Conservation (phyloP, 805 yeast genomes). For the Ogataea henricii region DNA sequence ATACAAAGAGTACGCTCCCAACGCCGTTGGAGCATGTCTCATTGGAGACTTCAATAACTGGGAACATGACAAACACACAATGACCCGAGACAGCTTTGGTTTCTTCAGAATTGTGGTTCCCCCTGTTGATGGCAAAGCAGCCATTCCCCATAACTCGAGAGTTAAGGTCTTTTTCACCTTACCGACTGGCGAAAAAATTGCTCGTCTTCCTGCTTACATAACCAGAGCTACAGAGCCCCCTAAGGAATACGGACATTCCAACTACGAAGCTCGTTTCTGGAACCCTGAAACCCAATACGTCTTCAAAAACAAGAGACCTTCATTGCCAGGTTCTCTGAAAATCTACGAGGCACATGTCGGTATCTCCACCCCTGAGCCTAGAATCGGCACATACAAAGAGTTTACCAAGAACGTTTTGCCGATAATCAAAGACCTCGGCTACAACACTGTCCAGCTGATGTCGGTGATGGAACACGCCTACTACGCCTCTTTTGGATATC, state of each 20-base stretch:
- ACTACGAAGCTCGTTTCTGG: constrained; percentile 92
- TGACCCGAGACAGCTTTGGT: constrained; percentile 69
- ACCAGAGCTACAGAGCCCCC: constrained; percentile 77
- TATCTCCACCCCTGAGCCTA: constrained; percentile 87
- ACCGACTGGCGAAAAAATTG: constrained; percentile 69
- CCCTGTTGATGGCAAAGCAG: constrained; percentile 53
- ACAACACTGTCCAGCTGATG: constrained; percentile 93
- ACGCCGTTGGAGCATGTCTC: constrained; percentile 72
- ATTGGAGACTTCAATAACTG: constrained; percentile 93
- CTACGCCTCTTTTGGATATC: constrained; percentile 98
- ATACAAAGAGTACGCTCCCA: constrained; percentile 89
- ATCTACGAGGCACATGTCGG: constrained; percentile 97
- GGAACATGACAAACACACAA: constrained; percentile 57
- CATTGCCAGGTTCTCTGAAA: constrained; percentile 54
- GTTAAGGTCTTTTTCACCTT: constrained; percentile 69
- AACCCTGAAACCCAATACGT: constrained; percentile 62
- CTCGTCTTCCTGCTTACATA: constrained; percentile 89
- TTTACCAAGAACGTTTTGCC: constrained; percentile 82
- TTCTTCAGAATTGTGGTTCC: constrained; percentile 65
- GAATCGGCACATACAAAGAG: constrained; percentile 80
- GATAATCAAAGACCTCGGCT: constrained; percentile 80
- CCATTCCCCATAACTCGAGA: constrained; percentile 80
- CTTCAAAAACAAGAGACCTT: constrained; percentile 69
- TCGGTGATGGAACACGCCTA: constrained; percentile 99
- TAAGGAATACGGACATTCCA: constrained; percentile 45